phyloP scores from a whole-genome alignment of 1,284 basidiomycete species.

The Erythrobasidium hasegawianum region DNA sequence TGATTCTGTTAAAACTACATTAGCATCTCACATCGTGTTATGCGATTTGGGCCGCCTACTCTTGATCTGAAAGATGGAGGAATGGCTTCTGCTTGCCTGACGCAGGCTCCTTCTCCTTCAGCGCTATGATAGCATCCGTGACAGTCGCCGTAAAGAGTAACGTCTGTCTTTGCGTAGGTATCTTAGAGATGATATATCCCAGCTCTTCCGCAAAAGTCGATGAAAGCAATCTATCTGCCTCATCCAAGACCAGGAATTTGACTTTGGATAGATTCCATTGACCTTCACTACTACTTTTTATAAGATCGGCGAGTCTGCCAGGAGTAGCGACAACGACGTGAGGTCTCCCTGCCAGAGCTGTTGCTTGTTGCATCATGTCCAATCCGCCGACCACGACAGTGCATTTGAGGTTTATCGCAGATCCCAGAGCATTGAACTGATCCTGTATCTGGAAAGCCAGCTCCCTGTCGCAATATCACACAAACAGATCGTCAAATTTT shows the following conservation, averaged over 20 bases:
- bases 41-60: slow-evolving; percentile 56
- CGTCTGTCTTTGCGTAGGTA: slow-evolving; percentile 86
- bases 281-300: slow-evolving; percentile 66
- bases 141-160: slow-evolving; percentile 95
- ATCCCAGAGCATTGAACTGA: slow-evolving; percentile 88
- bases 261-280: slow-evolving; percentile 82
- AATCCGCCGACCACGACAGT: slow-evolving; percentile 93
- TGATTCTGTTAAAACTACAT: slow-evolving; percentile 57
- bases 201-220: slow-evolving; percentile 86
- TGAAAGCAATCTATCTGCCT: slow-evolving; percentile 90
- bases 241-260: slow-evolving; percentile 88
- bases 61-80: slow-evolving; percentile 73
- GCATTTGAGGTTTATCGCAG: slow-evolving; percentile 72
- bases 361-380: slow-evolving; percentile 95
- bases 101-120: slow-evolving; percentile 69
- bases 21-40: neutral
- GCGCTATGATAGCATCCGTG: slow-evolving; percentile 75
- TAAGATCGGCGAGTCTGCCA: slow-evolving; percentile 86
- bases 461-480: slow-evolving; percentile 59
- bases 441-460: slow-evolving; percentile 95
- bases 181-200: slow-evolving; percentile 67
- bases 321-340: slow-evolving; percentile 96
- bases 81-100: slow-evolving; percentile 82
- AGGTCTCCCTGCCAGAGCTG: slow-evolving; percentile 77
- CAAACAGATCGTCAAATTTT: neutral